Base-by-base conservation (phyloP, 495 filamentous ascomycete genomes). In the Gamarada debralockiae region DNA sequence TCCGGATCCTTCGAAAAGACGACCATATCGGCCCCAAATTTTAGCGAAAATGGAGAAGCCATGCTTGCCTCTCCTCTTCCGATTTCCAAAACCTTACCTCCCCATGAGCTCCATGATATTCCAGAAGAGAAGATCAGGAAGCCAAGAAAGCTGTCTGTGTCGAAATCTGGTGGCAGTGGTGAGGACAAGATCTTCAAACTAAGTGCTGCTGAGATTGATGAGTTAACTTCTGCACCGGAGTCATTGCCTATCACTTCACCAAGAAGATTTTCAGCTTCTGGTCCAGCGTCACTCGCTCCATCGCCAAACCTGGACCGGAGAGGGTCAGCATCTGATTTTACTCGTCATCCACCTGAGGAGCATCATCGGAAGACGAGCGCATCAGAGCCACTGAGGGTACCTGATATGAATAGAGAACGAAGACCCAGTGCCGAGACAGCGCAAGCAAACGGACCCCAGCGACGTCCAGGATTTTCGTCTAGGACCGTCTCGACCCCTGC, bases 181-280 rank as follows among this genome's bases (percentile, higher is more conserved):
- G 70, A 70, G 4, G 44, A 47, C 13, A 47, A 47, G 23, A 63
- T 77, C n/a, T 58, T 76, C 55, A 81, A 77, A 47, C 53, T 81
- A 29, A 76, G 76, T 5, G 70, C 74, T 17, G 67, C 69, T 39
- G 73, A 80, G 57, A 79, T 80, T 29, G 70, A 80, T 49, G 77
- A 78, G 49, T 69, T 81, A 24, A 78, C 75, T 21, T 78, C 77
- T 2, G 77, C 77, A 15, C 77, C 78, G 15, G 69, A 80, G 9
- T 79, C 74, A 18, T 70, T 80, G 10, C 76, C 78, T n/a, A 36
- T 60, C 3, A 43, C 50, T 3, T 64, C 61, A 10, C 54, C 52
- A 33, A 20, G 39, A 18, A 36, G 48, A 17, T 21, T 52, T 8
- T 27, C 46, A 38, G 3, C 18, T 12, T 49, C 58, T 9, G 24